Conservation (phyloP, 352 stramenopile species). For the Plasmopara halstedii region DNA sequence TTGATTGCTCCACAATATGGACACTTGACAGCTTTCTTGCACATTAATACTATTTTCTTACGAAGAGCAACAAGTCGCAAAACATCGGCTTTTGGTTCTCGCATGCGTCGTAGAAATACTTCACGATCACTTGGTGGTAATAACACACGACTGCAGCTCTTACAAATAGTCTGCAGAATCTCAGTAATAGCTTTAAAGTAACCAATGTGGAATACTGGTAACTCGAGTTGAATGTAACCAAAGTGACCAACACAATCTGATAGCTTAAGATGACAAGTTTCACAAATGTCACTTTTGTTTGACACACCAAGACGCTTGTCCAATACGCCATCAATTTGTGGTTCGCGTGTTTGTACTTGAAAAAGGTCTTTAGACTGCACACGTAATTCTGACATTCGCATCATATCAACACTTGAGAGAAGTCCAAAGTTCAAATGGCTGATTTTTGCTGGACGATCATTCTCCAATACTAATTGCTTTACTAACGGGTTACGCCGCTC, state of each 20-base stretch:
- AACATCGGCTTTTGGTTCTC: constrained; percentile 70
- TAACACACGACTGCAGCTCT: constrained; percentile 93
- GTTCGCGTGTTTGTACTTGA: constrained; percentile 91
- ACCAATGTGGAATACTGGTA: constrained; percentile 99
- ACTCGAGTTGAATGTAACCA: constrained; percentile 96
- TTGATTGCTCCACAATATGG: constrained; percentile 95
- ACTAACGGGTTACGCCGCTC: constrained; percentile 81
- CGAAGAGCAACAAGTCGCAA: constrained; percentile 68
- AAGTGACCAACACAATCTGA: constrained; percentile 98
- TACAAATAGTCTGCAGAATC: constrained; percentile 98
- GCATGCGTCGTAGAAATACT: constrained; percentile 84
- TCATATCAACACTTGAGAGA: constrained; percentile 94
- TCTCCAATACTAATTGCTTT: constrained; percentile 86
- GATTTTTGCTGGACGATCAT: constrained; percentile 90
- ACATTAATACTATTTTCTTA: constrained; percentile 95
- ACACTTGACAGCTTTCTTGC: constrained; percentile 95
- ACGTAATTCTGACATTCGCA: constrained; percentile 92
- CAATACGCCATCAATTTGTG: constrained; percentile 90
- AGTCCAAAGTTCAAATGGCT: constrained; percentile 97
- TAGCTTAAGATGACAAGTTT: constrained; percentile 88
- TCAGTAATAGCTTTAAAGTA: constrained; percentile 99
- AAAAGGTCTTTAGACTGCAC: constrained; percentile 94
- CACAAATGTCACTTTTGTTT: constrained; percentile 95
- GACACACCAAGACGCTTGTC: constrained; percentile 96
- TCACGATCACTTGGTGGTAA: constrained; percentile 87